Evolutionary conservation across 139 green algal species (phyloP), one percentile per base, ranked within the genome.

Genomic region (Nannochloris sp.): DNA sequence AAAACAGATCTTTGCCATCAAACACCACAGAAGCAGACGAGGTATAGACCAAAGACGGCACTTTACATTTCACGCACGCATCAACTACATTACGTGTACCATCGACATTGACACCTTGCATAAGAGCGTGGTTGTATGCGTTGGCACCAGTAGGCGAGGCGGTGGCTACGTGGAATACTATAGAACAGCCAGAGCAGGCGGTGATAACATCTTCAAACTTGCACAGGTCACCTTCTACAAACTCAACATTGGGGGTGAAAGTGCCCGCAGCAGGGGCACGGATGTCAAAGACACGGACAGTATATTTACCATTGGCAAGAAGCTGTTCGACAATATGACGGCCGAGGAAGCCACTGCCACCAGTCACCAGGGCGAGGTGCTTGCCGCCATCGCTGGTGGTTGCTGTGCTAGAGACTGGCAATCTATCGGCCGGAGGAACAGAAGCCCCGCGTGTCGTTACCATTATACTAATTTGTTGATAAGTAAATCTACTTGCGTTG

Each of bases 151-250:
- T 90, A 62, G 87, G 89, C 9, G 89, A 77, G 1, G 85, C 87
- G 0, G 89, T 94, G 3, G 90, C 90, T 25, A 83, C 77, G 61
- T 96, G 90, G 60, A 96, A 91, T n/a, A 95, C 86, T 19, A 90
- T 78, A 45, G 90, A 80, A 45, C 81, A 68, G 36, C 82, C 86
- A 64, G 59, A 58, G 27, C 60, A 70, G 1, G 82, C 84, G 3
- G 44, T 34, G 3, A 47, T 27, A 24, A 90, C 71, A 19, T 87
- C 59, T 0, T 70, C 68, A 0, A 32, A 36, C 38, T 87, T 76
- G 7, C 83, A 67, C 64, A 92, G 59, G 68, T 92, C 85, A 8
- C 81, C 81, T 12, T 81, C 45, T 6, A 87, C 55, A 54, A 67
- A 73, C 2, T 64, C 44, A 1, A 70, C 81, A 0, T 67, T 45